Evolutionary conservation across 2,329 filamentous ascomycete genomes (phyloP).

Genomic region (Calcarisporium arbuscula): DNA sequence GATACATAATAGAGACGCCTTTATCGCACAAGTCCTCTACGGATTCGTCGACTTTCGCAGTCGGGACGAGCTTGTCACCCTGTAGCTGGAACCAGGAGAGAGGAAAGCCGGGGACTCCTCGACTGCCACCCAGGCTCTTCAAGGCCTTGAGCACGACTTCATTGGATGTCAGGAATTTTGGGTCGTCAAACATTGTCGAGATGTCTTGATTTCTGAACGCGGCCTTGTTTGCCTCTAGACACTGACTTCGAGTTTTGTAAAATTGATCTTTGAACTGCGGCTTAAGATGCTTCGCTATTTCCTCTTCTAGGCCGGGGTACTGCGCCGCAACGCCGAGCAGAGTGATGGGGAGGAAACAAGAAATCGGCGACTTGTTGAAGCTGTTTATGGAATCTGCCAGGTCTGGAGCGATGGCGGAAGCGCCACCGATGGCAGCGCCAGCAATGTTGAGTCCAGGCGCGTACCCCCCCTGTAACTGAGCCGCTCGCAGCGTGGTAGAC

Average conservation of each 20-base stretch:
- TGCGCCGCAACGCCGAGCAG: conserved; percentile 14
- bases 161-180: conserved; percentile 17
- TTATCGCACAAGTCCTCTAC: conserved; percentile 33
- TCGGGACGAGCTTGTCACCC: conserved; percentile 35
- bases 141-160: conserved; percentile 17
- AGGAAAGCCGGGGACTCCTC: conserved; percentile 38
- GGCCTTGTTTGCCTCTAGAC: conserved; percentile 14
- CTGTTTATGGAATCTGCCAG: conserved; percentile 7
- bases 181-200: conserved; percentile 30
- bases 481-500: too few species aligned
- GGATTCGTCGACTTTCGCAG: conserved; percentile 36
- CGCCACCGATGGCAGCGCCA: too few species aligned
- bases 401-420: conserved; percentile 12
- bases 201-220: conserved; percentile 28
- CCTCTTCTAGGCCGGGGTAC: conserved; percentile 9
- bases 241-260: conserved; percentile 17
- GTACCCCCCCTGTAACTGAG: too few species aligned
- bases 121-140: conserved; percentile 22
- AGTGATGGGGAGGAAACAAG: conserved; percentile 15
- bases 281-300: conserved; percentile 13
- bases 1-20: conserved; percentile 35
- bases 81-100: conserved; percentile 44
- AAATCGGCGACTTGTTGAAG: conserved; percentile 11
- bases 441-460: too few species aligned
- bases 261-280: conserved; percentile 19